Conservation (phyloP, 2,329 filamentous ascomycete species). For the Aspergillus novofumigatus region DNA sequence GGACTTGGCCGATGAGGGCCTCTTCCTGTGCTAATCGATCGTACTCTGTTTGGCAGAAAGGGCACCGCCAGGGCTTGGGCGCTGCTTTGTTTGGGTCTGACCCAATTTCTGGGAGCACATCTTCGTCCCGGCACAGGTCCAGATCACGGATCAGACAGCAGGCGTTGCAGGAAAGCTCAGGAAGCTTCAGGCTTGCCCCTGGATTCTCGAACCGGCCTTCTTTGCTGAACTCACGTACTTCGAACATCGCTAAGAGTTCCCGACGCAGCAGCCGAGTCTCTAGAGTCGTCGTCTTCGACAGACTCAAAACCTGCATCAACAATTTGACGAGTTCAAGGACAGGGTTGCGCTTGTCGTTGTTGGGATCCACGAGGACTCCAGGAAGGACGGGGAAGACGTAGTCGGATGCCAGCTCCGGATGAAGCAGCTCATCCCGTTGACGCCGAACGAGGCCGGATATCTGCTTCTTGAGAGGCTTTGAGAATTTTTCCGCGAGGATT, state of each 20-base stretch:
- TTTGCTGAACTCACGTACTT: constrained; percentile 87
- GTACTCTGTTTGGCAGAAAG: constrained; percentile 70
- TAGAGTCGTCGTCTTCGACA: constrained; percentile 85
- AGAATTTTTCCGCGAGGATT: constrained; percentile 76
- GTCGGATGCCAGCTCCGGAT: constrained; percentile 81
- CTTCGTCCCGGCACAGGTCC: constrained; percentile 86
- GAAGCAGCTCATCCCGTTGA: constrained; percentile 82
- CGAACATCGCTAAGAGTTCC: constrained; percentile 83
- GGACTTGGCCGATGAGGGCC: constrained; percentile 69
- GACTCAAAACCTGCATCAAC: constrained; percentile 83
- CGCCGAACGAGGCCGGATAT: constrained; percentile 76
- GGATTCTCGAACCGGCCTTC: constrained; percentile 89
- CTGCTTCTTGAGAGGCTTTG: constrained; percentile 85
- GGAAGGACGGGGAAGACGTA: constrained; percentile 78
- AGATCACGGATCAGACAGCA: constrained; percentile 87
- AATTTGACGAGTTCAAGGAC: constrained; percentile 87
- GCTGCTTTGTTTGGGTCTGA: constrained; percentile 26
- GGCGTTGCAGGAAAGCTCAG: constrained; percentile 78
- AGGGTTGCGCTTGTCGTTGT: constrained; percentile 65
- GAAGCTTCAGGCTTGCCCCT: constrained; percentile 66
- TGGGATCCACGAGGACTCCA: constrained; percentile 40
- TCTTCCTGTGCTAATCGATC: constrained; percentile 82
- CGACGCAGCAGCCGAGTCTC: constrained; percentile 86
- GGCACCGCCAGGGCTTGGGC: constrained; percentile 65
- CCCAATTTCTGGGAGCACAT: constrained; percentile 59